Conservation (phyloP, 805 yeast genomes). For the Candida tibetensis region DNA sequence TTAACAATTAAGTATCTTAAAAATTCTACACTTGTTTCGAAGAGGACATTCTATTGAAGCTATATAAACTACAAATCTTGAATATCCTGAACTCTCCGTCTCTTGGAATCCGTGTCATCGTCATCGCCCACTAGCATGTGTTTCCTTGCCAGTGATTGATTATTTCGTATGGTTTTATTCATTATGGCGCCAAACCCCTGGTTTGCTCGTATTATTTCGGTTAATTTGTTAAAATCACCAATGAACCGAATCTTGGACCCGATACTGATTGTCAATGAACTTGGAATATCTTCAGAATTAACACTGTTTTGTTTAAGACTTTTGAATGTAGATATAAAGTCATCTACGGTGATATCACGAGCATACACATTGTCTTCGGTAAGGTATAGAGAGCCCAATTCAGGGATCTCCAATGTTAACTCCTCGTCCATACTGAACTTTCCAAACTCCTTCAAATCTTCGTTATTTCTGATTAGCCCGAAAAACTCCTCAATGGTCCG, state of each 20-base stretch:
- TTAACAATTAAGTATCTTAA: too few species aligned
- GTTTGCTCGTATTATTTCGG: conserved; percentile 18
- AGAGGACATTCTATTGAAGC: neutral
- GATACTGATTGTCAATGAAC: conserved; percentile 18
- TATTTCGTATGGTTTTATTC: neutral
- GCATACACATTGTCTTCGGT: conserved; percentile 32
- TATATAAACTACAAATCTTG: neutral
- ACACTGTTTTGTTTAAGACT: conserved; percentile 15
- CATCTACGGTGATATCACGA: conserved; percentile 22
- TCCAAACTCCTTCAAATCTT: conserved; percentile 25
- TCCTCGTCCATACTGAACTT: conserved; percentile 25
- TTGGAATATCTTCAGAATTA: conserved; percentile 6
- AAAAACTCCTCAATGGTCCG: conserved; percentile 26
- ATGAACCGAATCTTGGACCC: conserved; percentile 24
- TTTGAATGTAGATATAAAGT: conserved; percentile 23
- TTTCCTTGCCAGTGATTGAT: neutral
- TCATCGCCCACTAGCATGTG: neutral
- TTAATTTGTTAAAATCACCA: conserved; percentile 23
- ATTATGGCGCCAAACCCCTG: conserved; percentile 17
- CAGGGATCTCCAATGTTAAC: conserved; percentile 25
- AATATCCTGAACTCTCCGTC: neutral
- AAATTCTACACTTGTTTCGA: neutral
- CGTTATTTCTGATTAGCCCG: conserved; percentile 22
- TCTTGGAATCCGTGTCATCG: neutral
- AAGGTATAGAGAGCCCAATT: conserved; percentile 24